Conservation (phyloP, 345 rosid species). For the Populus pruinosa region DNA sequence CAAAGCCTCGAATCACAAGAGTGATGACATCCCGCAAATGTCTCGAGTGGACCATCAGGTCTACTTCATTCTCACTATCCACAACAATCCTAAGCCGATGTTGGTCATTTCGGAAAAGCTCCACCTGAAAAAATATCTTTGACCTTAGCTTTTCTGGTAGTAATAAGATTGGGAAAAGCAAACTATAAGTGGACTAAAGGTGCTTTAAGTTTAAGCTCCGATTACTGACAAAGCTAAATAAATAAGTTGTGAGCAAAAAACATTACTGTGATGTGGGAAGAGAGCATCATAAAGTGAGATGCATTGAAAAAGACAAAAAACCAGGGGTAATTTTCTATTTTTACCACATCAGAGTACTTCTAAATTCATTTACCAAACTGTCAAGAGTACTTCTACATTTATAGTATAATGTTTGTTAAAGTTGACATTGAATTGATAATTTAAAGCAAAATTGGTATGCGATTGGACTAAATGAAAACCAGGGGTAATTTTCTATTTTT, state of each 20-base stretch:
- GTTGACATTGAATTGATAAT: too few relatives aligned
- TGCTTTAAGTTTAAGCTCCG: neutral
- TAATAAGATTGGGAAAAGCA: neutral
- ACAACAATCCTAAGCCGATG: conserved; percentile 80
- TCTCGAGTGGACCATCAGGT: conserved; percentile 76
- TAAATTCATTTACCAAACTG: neutral
- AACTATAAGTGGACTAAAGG: neutral
- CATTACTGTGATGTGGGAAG: too few relatives aligned
- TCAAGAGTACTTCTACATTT: too few relatives aligned
- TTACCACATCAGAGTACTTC: neutral
- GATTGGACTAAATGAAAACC: neutral
- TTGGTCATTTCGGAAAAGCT: conserved; percentile 74
- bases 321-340: neutral
- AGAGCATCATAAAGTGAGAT: neutral
- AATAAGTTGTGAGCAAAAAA: neutral
- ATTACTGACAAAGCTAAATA: neutral
- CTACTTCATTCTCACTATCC: conserved; percentile 79
- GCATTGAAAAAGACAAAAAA: neutral
- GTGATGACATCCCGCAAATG: conserved; percentile 72
- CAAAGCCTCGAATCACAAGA: conserved; percentile 85
- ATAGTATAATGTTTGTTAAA: too few relatives aligned
- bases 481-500: neutral
- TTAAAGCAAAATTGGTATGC: too few relatives aligned
- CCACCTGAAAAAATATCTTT: conserved; percentile 48
- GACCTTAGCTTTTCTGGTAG: neutral